Percentiles rank a stretch among this genome's conserved stretches.
Conservation (phyloP, 2,329 filamentous ascomycete species). For the Paraphaeosphaeria sporulosa region DNA sequence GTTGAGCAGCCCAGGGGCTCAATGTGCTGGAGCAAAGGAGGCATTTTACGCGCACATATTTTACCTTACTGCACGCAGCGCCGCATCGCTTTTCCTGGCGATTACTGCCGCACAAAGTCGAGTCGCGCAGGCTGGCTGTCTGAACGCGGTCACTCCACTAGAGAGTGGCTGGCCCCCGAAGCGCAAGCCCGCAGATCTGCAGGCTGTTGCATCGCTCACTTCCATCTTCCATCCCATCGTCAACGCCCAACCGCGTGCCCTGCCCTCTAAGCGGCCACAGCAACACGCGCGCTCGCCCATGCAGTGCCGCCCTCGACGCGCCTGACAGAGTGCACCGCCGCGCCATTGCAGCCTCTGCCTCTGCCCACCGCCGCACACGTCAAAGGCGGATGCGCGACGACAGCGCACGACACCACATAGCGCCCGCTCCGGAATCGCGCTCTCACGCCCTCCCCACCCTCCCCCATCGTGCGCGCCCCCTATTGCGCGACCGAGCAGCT, state of each 20-base stretch:
- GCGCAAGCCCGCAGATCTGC: slow-evolving; percentile 7
- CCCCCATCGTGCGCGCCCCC: slow-evolving; percentile 32
- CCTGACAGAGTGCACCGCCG: slow-evolving; percentile 29
- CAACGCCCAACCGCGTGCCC: slow-evolving; percentile 34
- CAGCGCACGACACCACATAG: slow-evolving; percentile 32
- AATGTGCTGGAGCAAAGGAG: neutral
- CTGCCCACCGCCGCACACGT: slow-evolving; percentile 23
- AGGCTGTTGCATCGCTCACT: slow-evolving; percentile 6
- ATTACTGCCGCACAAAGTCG: neutral
- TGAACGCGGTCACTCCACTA: neutral
- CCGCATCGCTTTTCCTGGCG: neutral
- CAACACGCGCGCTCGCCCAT: slow-evolving; percentile 33
- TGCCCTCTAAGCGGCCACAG: slow-evolving; percentile 35
- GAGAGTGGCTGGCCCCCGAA: neutral
- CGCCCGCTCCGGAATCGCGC: slow-evolving; percentile 32
- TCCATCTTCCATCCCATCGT: slow-evolving; percentile 36
- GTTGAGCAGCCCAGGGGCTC: slow-evolving; percentile 3
- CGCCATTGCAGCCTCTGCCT: slow-evolving; percentile 34
- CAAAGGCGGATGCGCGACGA: slow-evolving; percentile 45
- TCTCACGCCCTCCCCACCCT: slow-evolving; percentile 8
- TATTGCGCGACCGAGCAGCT: slow-evolving; percentile 23
- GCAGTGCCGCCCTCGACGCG: slow-evolving; percentile 35
- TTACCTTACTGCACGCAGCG: neutral
- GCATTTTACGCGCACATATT: neutral
- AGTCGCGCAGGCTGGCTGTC: neutral